A percentile compares a stretch with the other conserved stretches of the same genome.
Evolutionary conservation across 208 protist genomes (phyloP).

Genomic region (Pavlovales sp.): DNA sequence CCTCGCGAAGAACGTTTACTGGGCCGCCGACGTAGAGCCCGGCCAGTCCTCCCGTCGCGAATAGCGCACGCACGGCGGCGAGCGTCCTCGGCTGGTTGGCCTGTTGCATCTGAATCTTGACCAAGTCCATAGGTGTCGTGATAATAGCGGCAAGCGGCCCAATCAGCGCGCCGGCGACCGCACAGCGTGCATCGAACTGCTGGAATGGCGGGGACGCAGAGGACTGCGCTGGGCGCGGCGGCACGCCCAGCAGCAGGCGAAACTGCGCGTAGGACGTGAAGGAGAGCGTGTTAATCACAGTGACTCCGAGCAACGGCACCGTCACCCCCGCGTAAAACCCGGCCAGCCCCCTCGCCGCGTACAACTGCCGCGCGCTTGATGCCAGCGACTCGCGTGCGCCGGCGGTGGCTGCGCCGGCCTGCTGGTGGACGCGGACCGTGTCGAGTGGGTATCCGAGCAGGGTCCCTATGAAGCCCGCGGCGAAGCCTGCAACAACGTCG

Average conservation of each 20-base stretch:
- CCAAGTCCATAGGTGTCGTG: neutral
- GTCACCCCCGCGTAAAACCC: neutral
- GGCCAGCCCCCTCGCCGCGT: neutral
- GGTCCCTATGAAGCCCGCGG: neutral
- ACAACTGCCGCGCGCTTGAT: neutral
- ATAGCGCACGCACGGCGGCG: neutral
- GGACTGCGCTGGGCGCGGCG: no score
- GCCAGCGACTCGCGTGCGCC: neutral
- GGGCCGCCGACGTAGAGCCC: neutral
- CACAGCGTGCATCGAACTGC: neutral
- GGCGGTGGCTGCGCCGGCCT: neutral
- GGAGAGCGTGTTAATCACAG: neutral
- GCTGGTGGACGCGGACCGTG: neutral
- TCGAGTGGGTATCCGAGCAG: neutral
- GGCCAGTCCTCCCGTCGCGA: neutral
- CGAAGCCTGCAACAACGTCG: neutral
- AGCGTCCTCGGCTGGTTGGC: neutral
- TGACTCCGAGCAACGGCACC: neutral
- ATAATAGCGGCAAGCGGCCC: neutral
- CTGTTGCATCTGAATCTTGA: neutral
- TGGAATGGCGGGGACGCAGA: neutral
- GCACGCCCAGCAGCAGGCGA: neutral
- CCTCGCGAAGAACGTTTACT: neutral
- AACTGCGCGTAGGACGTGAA: neutral
- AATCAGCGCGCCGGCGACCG: neutral